These are phyloP conservation scores for Fusarium subglutinans DNA, from an alignment of 2,329 filamentous ascomycete genomes.

Conservation along the genomic window DNA sequence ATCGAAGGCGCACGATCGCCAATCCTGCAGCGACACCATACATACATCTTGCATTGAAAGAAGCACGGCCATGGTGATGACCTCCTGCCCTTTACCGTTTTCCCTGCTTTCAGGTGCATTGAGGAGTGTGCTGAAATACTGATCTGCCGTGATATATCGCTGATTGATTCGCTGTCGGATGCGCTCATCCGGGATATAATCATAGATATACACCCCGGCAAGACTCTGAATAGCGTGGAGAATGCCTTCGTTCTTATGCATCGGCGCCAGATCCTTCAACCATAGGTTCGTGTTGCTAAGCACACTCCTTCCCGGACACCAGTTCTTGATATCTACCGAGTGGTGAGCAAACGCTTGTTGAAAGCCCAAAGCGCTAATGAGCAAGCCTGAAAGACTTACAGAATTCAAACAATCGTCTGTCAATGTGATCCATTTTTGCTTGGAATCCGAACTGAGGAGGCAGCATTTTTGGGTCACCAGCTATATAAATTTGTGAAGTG, in stretches of 20 bases:
- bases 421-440: constrained; percentile 48
- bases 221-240: constrained; percentile 52
- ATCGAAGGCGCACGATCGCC: background rate
- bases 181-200: constrained; percentile 48
- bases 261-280: constrained; percentile 52
- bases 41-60: constrained; percentile 54
- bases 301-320: constrained; percentile 54
- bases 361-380: background rate
- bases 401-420: constrained; percentile 48
- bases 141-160: constrained; percentile 45
- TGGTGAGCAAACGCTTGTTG: background rate
- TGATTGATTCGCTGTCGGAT: constrained; percentile 48
- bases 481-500: background rate
- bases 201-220: constrained; percentile 53
- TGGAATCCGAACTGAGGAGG: constrained; percentile 46
- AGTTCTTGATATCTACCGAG: constrained; percentile 49
- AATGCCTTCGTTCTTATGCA: constrained; percentile 49
- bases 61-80: constrained; percentile 50
- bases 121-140: constrained; percentile 45
- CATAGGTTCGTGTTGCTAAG: constrained; percentile 51
- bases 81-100: constrained; percentile 42
- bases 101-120: constrained; percentile 32
- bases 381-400: constrained; percentile 42
- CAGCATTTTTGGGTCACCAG: constrained; percentile 37
- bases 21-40: background rate